These are phyloP conservation scores for Loxodes magnus DNA, from an alignment of 73 alveolate species.

Conservation along the genomic window DNA sequence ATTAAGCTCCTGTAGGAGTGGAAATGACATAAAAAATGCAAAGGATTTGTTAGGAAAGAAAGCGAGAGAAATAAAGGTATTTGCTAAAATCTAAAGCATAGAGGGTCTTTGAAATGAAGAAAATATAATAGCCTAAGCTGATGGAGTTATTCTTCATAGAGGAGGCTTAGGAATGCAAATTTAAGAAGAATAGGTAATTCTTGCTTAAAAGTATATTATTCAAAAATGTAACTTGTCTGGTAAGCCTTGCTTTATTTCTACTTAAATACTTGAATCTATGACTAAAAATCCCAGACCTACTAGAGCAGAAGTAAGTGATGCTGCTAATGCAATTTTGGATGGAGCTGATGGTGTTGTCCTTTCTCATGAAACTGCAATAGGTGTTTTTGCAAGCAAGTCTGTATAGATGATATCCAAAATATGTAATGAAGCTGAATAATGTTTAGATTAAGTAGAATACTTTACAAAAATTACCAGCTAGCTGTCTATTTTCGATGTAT, in stretches of 20 bases:
- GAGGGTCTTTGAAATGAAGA: slow-evolving; percentile 93
- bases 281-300: slow-evolving; percentile 96
- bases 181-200: slow-evolving; percentile 88
- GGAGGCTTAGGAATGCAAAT: slow-evolving; percentile 99
- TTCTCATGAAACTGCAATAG: slow-evolving; percentile 84
- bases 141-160: slow-evolving; percentile 98
- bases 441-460: slow-evolving; percentile 53
- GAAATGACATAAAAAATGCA: slow-evolving; percentile 79
- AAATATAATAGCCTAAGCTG: slow-evolving; percentile 84
- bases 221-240: slow-evolving; percentile 63
- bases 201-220: slow-evolving; percentile 91
- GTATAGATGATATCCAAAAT: slow-evolving; percentile 55
- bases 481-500: too few relatives aligned
- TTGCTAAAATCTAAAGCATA: slow-evolving; percentile 77
- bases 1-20: slow-evolving; percentile 79
- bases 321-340: slow-evolving; percentile 83
- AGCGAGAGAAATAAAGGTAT: slow-evolving; percentile 46
- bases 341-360: slow-evolving; percentile 89
- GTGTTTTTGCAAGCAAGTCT: slow-evolving; percentile 71
- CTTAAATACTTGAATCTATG: slow-evolving; percentile 97
- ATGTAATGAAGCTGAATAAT: slow-evolving; percentile 65
- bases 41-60: slow-evolving; percentile 72
- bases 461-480: too few relatives aligned
- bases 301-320: slow-evolving; percentile 94
- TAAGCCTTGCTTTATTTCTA: slow-evolving; percentile 92